phyloP scores from a whole-genome alignment of 805 yeast species.

The Helenozyma rhizophorensis region DNA sequence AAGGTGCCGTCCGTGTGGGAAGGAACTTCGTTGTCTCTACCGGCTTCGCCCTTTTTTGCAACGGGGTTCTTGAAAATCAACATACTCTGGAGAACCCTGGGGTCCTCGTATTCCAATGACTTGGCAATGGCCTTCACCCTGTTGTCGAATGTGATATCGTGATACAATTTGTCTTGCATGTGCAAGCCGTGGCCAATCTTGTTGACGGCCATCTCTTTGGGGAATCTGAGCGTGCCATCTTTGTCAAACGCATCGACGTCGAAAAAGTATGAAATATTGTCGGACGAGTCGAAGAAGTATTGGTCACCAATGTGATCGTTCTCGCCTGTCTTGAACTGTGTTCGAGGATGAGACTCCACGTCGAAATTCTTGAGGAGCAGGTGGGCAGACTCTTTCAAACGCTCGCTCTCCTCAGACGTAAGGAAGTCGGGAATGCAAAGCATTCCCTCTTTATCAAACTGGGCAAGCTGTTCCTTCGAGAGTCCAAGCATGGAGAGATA shows the following conservation, averaged over 20 bases:
- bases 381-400: conserved; percentile 41
- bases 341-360: conserved; percentile 56
- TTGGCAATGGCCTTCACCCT: conserved; percentile 49
- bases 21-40: conserved; percentile 58
- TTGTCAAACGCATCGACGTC: conserved; percentile 65
- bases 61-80: conserved; percentile 70
- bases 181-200: conserved; percentile 81
- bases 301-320: conserved; percentile 66
- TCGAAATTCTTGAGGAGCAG: conserved; percentile 47
- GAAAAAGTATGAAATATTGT: conserved; percentile 64
- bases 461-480: conserved; percentile 45
- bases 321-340: conserved; percentile 61
- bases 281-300: conserved; percentile 65
- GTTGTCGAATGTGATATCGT: conserved; percentile 45
- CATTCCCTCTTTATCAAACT: conserved; percentile 55
- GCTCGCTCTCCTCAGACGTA: conserved; percentile 32
- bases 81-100: conserved; percentile 76
- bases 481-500: conserved; percentile 25
- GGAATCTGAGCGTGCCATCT: conserved; percentile 46
- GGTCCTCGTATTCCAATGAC: conserved; percentile 53
- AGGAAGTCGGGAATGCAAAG: conserved; percentile 57
- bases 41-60: conserved; percentile 3
- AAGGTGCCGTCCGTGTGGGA: conserved; percentile 75
- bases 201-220: conserved; percentile 58
- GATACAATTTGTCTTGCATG: conserved; percentile 47